Conservation (phyloP, 176 grass and related monocot genomes). For the Bonia amplexicaulis region DNA sequence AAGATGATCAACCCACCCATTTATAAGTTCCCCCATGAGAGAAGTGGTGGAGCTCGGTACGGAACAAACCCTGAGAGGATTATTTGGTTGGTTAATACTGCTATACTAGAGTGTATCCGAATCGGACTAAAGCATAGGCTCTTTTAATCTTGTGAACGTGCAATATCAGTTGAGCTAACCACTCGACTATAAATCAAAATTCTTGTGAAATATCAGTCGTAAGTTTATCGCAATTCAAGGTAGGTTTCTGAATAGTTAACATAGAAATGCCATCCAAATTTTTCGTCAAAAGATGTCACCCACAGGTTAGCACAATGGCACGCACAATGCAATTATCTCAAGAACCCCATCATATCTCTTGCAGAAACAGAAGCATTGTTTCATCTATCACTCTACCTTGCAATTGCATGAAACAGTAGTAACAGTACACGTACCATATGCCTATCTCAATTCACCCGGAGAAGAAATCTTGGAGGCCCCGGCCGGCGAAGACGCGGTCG, state of each 20-base stretch:
- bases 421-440: neutral
- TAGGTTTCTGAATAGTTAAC: neutral
- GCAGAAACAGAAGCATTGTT: neutral
- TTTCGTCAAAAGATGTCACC: neutral
- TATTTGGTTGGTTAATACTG: neutral
- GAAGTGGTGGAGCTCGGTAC: neutral
- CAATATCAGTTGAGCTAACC: neutral
- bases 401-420: neutral
- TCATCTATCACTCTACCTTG: neutral
- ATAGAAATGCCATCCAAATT: neutral
- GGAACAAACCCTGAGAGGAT: too few species aligned
- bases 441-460: constrained; percentile 31
- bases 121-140: neutral
- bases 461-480: constrained; percentile 87
- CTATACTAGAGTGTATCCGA: neutral
- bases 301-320: neutral
- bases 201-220: neutral
- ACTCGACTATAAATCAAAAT: neutral
- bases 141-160: too few species aligned
- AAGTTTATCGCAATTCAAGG: neutral
- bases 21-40: too few species aligned
- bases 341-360: neutral
- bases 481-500: constrained; percentile 56
- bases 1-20: too few species aligned
- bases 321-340: neutral